These are phyloP conservation scores for Xylaria flabelliformis DNA, from an alignment of 495 filamentous ascomycete species.

Conservation along the genomic window DNA sequence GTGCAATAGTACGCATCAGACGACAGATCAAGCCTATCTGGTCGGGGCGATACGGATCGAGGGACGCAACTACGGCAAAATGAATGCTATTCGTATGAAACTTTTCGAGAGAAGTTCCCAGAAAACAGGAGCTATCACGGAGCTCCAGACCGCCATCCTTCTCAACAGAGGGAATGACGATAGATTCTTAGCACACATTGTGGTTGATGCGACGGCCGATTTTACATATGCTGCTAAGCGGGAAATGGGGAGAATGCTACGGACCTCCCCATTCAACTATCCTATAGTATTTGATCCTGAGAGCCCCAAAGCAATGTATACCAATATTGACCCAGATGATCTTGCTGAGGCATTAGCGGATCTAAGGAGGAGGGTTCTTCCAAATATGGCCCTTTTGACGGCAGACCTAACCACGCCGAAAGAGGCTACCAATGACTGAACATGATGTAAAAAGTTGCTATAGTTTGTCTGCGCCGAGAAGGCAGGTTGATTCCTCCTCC, in stretches of 20 bases:
- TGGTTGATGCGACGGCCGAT: neutral
- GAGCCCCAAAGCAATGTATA: neutral
- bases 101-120: neutral
- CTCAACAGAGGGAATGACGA: neutral
- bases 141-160: neutral
- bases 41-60: neutral
- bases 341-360: neutral
- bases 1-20: neutral
- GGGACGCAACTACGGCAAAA: neutral
- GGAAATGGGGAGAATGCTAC: neutral
- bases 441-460: neutral
- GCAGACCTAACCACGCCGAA: neutral
- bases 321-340: neutral
- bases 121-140: neutral
- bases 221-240: neutral
- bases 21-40: neutral
- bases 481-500: neutral
- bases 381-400: neutral
- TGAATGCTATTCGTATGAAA: neutral
- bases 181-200: neutral
- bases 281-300: neutral
- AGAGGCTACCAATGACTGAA: neutral
- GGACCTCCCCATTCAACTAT: neutral
- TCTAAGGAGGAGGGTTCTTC: neutral
- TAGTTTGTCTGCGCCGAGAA: no score